Percentiles rank a stretch among this genome's conserved stretches.
Evolutionary conservation across 1,139 yeast species (phyloP).

Genomic region (Martiniozyma asiatica): DNA sequence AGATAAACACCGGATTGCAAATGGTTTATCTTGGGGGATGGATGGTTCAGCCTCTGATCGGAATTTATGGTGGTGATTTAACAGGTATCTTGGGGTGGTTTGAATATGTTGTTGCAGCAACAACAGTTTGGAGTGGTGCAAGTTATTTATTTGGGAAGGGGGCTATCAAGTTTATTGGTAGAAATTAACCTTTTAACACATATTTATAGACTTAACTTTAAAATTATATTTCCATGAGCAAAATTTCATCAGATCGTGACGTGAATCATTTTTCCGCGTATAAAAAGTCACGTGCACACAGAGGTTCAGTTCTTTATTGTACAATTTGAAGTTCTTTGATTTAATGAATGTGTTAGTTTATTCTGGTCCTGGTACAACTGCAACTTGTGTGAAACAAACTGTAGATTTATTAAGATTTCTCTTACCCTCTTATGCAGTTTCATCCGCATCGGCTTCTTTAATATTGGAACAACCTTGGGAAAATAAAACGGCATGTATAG

Average conservation of each 20-base stretch:
- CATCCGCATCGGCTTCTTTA: conserved; percentile 51
- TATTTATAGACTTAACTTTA: conserved; percentile 3
- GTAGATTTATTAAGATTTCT: conserved; percentile 60
- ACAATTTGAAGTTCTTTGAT: too few species aligned
- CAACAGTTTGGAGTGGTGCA: conserved; percentile 71
- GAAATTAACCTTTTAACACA: too few species aligned
- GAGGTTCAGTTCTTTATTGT: too few species aligned
- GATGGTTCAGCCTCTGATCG: conserved; percentile 53
- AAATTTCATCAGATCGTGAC: too few species aligned
- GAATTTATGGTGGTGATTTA: conserved; percentile 23
- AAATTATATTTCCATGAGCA: conserved; percentile 1
- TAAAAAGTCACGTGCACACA: too few species aligned
- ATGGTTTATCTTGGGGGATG: conserved; percentile 79
- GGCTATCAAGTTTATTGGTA: conserved; percentile 43
- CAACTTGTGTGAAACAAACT: conserved; percentile 77
- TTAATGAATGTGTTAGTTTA: conserved; percentile 83
- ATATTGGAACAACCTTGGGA: conserved; percentile 82
- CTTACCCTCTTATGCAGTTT: conserved; percentile 83
- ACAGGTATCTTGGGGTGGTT: too few species aligned
- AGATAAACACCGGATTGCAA: conserved; percentile 81
- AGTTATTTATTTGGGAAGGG: conserved; percentile 59
- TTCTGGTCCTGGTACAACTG: conserved; percentile 73
- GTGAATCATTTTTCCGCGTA: too few species aligned
- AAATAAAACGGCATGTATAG: conserved; percentile 62
- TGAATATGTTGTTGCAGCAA: conserved; percentile 59